These are phyloP conservation scores for Xylaria sp. DNA, from an alignment of 2,329 filamentous ascomycete genomes.

Conservation along the genomic window DNA sequence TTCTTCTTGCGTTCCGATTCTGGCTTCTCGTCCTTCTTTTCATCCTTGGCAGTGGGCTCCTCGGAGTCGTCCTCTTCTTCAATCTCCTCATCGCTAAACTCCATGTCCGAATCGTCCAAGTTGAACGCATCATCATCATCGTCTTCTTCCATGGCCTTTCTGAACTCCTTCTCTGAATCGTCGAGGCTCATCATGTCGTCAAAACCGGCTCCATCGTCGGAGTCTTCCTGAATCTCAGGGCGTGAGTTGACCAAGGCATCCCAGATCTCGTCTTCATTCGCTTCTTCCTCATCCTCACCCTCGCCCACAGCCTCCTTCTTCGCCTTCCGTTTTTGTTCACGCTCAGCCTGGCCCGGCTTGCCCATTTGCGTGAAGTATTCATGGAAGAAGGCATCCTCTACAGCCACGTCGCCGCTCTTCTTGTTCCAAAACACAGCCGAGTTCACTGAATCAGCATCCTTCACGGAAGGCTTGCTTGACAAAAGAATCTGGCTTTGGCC, in stretches of 20 bases:
- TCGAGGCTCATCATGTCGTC: slow-evolving; percentile 49
- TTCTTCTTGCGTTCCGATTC: slow-evolving; percentile 58
- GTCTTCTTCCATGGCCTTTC: slow-evolving; percentile 43
- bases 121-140: slow-evolving; percentile 46
- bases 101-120: slow-evolving; percentile 41
- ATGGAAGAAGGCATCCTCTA: slow-evolving; percentile 97
- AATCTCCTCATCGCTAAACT: slow-evolving; percentile 49
- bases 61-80: slow-evolving; percentile 48
- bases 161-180: slow-evolving; percentile 51
- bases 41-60: slow-evolving; percentile 50
- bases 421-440: slow-evolving; percentile 89
- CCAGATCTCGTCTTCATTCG: slow-evolving; percentile 84
- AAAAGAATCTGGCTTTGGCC: slow-evolving; percentile 62
- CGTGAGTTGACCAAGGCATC: slow-evolving; percentile 82
- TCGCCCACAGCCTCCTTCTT: slow-evolving; percentile 35
- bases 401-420: slow-evolving; percentile 84
- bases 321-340: slow-evolving; percentile 53
- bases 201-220: slow-evolving; percentile 55
- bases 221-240: slow-evolving; percentile 75
- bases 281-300: slow-evolving; percentile 59
- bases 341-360: slow-evolving; percentile 63
- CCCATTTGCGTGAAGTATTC: slow-evolving; percentile 85
- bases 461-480: slow-evolving; percentile 54
- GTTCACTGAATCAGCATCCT: slow-evolving; percentile 65
- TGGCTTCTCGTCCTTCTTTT: slow-evolving; percentile 46